These are phyloP conservation scores for Passiflora organensis DNA, from an alignment of 345 rosid genomes.

Conservation along the genomic window DNA sequence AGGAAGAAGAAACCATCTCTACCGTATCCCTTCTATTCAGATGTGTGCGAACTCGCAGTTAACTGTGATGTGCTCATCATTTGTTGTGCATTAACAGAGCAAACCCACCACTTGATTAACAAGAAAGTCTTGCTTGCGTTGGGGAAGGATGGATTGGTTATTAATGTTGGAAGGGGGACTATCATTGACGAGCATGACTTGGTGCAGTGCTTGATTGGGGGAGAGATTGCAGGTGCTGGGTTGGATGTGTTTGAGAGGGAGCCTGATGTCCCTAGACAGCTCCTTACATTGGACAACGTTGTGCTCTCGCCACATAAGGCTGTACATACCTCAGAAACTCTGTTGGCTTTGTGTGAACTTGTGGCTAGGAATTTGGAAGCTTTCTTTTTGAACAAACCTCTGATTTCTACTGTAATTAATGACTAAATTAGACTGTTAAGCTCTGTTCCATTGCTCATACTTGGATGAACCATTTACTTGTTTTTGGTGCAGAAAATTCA, in stretches of 20 bases:
- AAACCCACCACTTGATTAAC: slow-evolving; percentile 17
- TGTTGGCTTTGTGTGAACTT: slow-evolving; percentile 2
- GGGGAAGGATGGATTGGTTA: slow-evolving; percentile 18
- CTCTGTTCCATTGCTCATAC: background rate
- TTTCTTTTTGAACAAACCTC: slow-evolving; percentile 12
- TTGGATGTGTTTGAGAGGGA: slow-evolving; percentile 25
- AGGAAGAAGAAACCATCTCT: slow-evolving; percentile 14
- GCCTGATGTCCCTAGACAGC: slow-evolving; percentile 16
- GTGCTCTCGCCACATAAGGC: slow-evolving; percentile 16
- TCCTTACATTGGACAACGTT: slow-evolving; percentile 11
- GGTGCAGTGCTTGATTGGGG: slow-evolving; percentile 18
- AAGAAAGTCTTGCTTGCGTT: slow-evolving; percentile 17
- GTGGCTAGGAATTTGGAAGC: slow-evolving; percentile 19
- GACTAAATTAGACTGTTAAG: no score
- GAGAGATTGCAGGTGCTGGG: slow-evolving; percentile 27
- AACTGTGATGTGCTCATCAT: slow-evolving; percentile 14
- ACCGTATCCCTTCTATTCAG: slow-evolving; percentile 10
- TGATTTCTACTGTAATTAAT: slow-evolving; percentile 2
- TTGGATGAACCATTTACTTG: no score
- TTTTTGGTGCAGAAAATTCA: no score
- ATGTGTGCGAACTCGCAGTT: slow-evolving; percentile 12
- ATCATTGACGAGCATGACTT: slow-evolving; percentile 21
- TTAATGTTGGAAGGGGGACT: slow-evolving; percentile 18
- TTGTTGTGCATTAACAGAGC: slow-evolving; percentile 16
- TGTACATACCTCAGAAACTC: slow-evolving; percentile 5